These are phyloP conservation scores for Penicillium parvum DNA, from an alignment of 495 filamentous ascomycete genomes.

Conservation along the genomic window DNA sequence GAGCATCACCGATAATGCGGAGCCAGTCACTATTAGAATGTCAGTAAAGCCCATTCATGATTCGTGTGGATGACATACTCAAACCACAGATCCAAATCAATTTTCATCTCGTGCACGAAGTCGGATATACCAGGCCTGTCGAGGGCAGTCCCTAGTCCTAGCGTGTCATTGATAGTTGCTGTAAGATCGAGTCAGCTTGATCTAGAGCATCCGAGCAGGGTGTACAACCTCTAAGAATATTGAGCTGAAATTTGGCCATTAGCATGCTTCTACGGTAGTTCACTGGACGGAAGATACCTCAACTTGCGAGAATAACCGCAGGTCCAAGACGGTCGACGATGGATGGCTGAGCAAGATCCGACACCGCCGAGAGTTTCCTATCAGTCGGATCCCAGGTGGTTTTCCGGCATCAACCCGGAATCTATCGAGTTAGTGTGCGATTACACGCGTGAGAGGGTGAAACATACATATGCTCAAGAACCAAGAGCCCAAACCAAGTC, in stretches of 20 bases:
- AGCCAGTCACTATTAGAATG: slow-evolving; percentile 38
- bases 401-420: slow-evolving; percentile 50
- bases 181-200: not conserved
- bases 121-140: slow-evolving; percentile 30
- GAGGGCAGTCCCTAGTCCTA: slow-evolving; percentile 17
- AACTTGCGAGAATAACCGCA: slow-evolving; percentile 49
- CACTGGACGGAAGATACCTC: slow-evolving; percentile 34
- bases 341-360: slow-evolving; percentile 42
- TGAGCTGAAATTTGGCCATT: slow-evolving; percentile 28
- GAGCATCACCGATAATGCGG: slow-evolving; percentile 36
- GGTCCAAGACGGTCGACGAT: slow-evolving; percentile 39
- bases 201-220: not conserved
- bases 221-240: slow-evolving; percentile 37
- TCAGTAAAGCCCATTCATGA: slow-evolving; percentile 1
- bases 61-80: slow-evolving; percentile 23
- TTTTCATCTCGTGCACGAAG: slow-evolving; percentile 41
- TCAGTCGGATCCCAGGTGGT: slow-evolving; percentile 38
- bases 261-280: not conserved
- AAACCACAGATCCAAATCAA: slow-evolving; percentile 46
- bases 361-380: slow-evolving; percentile 37
- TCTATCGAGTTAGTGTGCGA: slow-evolving; percentile 21
- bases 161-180: slow-evolving; percentile 35
- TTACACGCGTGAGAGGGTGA: not conserved
- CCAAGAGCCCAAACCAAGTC: slow-evolving; percentile 45
- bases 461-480: slow-evolving; percentile 44